These are phyloP conservation scores for Tetrahymena thermophila DNA, from an alignment of 73 alveolate genomes.

Conservation along the genomic window DNA sequence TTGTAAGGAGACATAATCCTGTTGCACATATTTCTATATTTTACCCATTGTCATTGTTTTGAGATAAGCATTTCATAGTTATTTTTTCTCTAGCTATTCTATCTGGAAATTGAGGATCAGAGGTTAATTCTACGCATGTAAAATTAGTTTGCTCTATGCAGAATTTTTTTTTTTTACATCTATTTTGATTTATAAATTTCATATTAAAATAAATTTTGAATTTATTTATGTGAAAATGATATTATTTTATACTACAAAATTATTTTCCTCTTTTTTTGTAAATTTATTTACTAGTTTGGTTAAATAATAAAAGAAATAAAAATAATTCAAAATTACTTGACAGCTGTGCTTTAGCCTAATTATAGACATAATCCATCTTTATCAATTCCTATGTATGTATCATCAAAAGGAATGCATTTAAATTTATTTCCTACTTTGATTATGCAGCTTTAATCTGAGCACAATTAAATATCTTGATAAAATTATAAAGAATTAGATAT, in stretches of 20 bases:
- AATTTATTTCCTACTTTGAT: background rate
- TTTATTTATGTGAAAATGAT: too few species aligned
- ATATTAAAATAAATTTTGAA: too few species aligned
- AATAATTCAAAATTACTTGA: background rate
- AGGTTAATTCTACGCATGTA: background rate
- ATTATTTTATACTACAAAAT: too few species aligned
- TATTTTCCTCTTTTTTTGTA: too few species aligned
- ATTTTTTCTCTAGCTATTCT: background rate
- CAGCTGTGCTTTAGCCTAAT: background rate
- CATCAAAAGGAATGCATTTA: background rate
- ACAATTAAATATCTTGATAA: background rate
- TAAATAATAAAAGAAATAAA: background rate
- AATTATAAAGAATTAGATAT: background rate
- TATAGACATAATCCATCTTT: background rate
- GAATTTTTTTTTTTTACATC: background rate
- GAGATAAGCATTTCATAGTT: background rate
- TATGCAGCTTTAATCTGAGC: background rate
- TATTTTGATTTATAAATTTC: too few species aligned
- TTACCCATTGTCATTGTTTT: background rate
- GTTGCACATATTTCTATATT: background rate
- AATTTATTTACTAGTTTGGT: background rate
- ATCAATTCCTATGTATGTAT: background rate
- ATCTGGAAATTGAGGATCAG: background rate
- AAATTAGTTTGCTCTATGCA: background rate
- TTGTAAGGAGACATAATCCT: background rate